Evolutionary conservation across 495 filamentous ascomycete genomes (phyloP).

Genomic region (Parathielavia hyrcaniae): DNA sequence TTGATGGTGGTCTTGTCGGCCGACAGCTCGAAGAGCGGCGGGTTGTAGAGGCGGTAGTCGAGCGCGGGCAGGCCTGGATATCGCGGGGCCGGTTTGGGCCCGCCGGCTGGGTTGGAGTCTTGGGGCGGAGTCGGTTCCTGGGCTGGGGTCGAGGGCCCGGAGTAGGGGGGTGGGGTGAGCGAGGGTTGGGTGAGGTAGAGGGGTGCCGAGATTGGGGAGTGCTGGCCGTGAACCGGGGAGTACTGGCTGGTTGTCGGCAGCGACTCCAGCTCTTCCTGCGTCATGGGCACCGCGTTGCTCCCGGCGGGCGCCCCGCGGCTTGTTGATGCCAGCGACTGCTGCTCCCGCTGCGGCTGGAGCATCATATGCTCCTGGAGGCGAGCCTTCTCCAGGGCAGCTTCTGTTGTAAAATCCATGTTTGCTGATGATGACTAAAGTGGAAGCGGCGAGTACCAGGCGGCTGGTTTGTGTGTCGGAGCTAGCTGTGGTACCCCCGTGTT

Average conservation of each 20-base stretch:
- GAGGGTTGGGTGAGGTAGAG: background rate
- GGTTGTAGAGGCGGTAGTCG: conserved; percentile 47
- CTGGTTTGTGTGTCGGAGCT: conserved; percentile 3
- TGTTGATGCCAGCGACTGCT: background rate
- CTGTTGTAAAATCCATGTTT: conserved; percentile 2
- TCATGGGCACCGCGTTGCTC: conserved; percentile 26
- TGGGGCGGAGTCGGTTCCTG: conserved; percentile 21
- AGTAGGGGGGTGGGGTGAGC: conserved; percentile 42
- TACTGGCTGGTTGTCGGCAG: conserved; percentile 6
- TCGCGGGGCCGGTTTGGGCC: conserved; percentile 16
- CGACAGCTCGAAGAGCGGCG: conserved; percentile 43
- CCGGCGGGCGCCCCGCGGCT: conserved; percentile 9
- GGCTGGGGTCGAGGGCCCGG: conserved; percentile 34
- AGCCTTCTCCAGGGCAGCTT: conserved; percentile 1
- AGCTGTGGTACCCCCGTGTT: background rate
- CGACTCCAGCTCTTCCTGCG: conserved; percentile 17
- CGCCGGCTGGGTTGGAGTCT: conserved; percentile 24
- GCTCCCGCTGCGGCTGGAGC: background rate
- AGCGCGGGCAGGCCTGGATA: conserved; percentile 45
- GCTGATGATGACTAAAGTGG: background rate
- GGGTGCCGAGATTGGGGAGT: background rate
- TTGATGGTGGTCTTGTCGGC: conserved; percentile 43
- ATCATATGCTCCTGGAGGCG: conserved; percentile 6
- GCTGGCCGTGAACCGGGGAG: background rate
- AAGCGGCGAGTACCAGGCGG: background rate